Base-by-base conservation (phyloP, 1,284 basidiomycete species). In the Rhodotorula sp. region DNA sequence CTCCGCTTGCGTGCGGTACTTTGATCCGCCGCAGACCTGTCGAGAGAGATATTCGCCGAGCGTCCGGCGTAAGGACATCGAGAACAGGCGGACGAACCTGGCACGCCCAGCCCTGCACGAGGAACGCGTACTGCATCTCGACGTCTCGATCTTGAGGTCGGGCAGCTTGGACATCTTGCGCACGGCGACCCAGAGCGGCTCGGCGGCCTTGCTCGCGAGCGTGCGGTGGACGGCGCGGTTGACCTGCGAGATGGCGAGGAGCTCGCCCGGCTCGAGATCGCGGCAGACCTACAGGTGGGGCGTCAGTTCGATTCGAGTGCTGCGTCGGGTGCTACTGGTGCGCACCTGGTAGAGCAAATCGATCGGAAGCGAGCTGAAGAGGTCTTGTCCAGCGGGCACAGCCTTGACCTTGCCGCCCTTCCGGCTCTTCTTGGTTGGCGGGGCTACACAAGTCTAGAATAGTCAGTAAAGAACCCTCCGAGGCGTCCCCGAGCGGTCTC, bases 251-350 rank as follows among this genome's bases (percentile, higher is more conserved):
- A 54, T 27, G 53, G 53, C 53, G 56, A 99, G 86, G 48, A 99
- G 86, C 81, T 99, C 95, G 71, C 96, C 85, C 2, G 92, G 96
- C 84, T 99, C 96, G 1, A 92, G 92, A 74, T 88, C 88, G 34
- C 50, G 8, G 42, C 25, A 45, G 52, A 63, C 54, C 61, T 63
- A n/a, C 41, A 12, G 4, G 42, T 9, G 34, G 5, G 1, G 12
- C 19, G 46, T 60, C 59, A 60, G 46, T 2, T 34, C 34, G 34
- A 34, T 34, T 3, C 3, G 3, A 5, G 34, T 34, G 34, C 34
- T 34, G 34, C 34, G 34, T 34, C 34, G 34, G 34, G 34, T 34
- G 34, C 34, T 34, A 34, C 34, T 34, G 34, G 34, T 34, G 5
- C 34, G 34, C 34, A 34, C 34, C 34, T 34, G 34, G 34, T 34